phyloP scores from a whole-genome alignment of 2,329 filamentous ascomycete species.

The Colletotrichum tanaceti region DNA sequence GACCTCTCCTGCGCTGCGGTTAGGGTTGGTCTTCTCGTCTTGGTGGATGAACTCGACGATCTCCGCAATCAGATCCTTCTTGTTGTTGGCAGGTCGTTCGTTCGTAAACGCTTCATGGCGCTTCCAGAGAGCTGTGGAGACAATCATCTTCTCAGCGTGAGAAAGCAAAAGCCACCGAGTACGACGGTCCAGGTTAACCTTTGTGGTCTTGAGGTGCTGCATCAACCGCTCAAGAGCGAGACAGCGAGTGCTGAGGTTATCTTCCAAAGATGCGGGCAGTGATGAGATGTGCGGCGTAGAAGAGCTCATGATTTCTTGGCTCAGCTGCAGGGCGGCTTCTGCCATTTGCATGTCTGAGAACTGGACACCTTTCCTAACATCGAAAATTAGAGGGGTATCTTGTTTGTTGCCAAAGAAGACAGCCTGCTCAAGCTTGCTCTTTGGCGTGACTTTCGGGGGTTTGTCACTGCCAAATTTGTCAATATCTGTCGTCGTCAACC shows the following conservation, averaged over 20 bases:
- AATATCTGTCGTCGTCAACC: slow-evolving; percentile 68
- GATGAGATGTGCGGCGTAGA: slow-evolving; percentile 79
- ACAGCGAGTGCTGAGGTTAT: slow-evolving; percentile 80
- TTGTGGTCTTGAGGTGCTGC: slow-evolving; percentile 74
- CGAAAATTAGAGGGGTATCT: slow-evolving; percentile 89
- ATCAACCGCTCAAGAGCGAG: slow-evolving; percentile 82
- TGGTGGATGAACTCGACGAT: slow-evolving; percentile 82
- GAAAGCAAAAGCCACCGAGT: slow-evolving; percentile 86
- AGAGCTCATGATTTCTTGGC: slow-evolving; percentile 83
- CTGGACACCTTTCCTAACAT: slow-evolving; percentile 71
- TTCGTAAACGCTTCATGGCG: slow-evolving; percentile 78
- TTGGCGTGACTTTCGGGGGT: slow-evolving; percentile 77
- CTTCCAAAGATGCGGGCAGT: slow-evolving; percentile 80
- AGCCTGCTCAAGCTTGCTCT: slow-evolving; percentile 91
- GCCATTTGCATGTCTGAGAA: slow-evolving; percentile 80
- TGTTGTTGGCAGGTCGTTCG: slow-evolving; percentile 67
- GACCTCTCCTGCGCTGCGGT: slow-evolving; percentile 74
- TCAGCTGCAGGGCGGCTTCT: slow-evolving; percentile 80
- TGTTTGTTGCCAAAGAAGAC: slow-evolving; percentile 89
- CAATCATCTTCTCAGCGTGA: slow-evolving; percentile 90
- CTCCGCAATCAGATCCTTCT: slow-evolving; percentile 78
- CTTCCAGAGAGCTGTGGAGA: slow-evolving; percentile 83
- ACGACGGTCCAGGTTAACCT: slow-evolving; percentile 71
- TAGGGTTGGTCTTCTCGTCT: slow-evolving; percentile 76
- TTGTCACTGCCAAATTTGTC: slow-evolving; percentile 69